Evolutionary conservation across 2,329 filamentous ascomycete species (phyloP), one percentile per base, ranked within the genome.

Genomic region (Clarireedia monteithiana): DNA sequence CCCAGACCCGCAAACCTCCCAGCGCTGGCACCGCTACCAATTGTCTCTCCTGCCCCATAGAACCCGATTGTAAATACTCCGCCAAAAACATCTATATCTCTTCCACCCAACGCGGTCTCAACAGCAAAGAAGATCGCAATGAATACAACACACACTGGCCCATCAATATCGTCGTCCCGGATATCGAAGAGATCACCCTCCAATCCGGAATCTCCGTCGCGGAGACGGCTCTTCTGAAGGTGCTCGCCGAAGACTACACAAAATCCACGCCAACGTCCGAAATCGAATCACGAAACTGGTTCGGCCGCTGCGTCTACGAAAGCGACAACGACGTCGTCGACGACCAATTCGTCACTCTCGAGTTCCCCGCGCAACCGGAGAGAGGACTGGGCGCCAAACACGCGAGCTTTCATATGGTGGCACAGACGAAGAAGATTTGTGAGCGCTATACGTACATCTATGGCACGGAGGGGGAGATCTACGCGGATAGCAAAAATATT

Each of bases 271-370:
- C 78, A 4, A 70, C 73, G 53, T 66, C 71, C 1, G 72, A 76
- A n/a, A 68, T 79, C 1, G 74, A 75, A 3, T 72, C 73, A 5
- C 74, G 77, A 9, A 85, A 85, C 61, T 87, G 91, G 90, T 97
- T 91, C 67, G 94, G 94, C 0, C 83, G 92, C n/a, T 99, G 94
- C 68, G 94, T 97, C 1, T 97, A 85, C 73, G 94, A 96, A 69
- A 77, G 85, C 4, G 91, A 95, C 72, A 99, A 97, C 72, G 85
- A 95, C 66, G 94, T 97, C 44, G 89, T 85, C 66, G 94, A 99
- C 69, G 90, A 97, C 66, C 92, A 97, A 70, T 80, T 86, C 26
- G 94, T 97, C 20, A 92, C 88, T 0, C 82, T 97, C 52, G 83
- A 81, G 4, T 97, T 92, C 91, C 57, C 53, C n/a, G 46, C 54